A percentile compares a stretch with the other conserved stretches of the same genome.
Conservation (phyloP, 805 yeast genomes). For the Lipomyces oligophaga region DNA sequence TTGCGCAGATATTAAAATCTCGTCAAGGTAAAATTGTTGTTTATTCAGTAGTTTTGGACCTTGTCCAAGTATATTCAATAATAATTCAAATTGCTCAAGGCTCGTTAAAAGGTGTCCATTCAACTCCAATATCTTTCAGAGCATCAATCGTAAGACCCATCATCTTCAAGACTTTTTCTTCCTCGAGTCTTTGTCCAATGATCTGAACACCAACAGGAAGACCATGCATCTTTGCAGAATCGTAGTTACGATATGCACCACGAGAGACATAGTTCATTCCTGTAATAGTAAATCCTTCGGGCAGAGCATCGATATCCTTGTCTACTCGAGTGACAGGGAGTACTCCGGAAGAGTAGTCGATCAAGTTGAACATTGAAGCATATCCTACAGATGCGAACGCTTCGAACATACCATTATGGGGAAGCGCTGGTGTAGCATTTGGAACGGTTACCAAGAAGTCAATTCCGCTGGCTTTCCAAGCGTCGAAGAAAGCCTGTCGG, state of each 20-base stretch:
- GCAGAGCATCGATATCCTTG: conserved; percentile 35
- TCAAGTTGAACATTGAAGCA: conserved; percentile 52
- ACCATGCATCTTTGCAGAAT: conserved; percentile 52
- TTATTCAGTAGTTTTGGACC: too few species aligned
- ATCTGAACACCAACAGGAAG: conserved; percentile 65
- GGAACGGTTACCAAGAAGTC: conserved; percentile 42
- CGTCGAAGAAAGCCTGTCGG: conserved; percentile 35
- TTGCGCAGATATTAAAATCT: conserved; percentile 23
- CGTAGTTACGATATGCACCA: conserved; percentile 46
- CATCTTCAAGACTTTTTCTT: conserved; percentile 55
- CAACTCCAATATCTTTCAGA: conserved; percentile 33
- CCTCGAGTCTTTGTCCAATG: conserved; percentile 56
- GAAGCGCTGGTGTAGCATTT: conserved; percentile 45
- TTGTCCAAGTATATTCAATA: too few species aligned
- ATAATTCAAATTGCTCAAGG: too few species aligned
- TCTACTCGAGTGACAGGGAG: conserved; percentile 60
- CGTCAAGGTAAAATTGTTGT: neutral
- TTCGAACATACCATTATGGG: conserved; percentile 38
- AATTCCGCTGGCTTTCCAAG: conserved; percentile 40
- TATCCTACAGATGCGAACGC: conserved; percentile 46
- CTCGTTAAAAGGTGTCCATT: conserved; percentile 33
- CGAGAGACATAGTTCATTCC: conserved; percentile 43
- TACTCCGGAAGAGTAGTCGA: conserved; percentile 55
- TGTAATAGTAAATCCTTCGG: conserved; percentile 33
- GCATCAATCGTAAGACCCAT: conserved; percentile 44